These are phyloP conservation scores for Crithidia mellificae DNA, from an alignment of 208 protist species.

Conservation along the genomic window DNA sequence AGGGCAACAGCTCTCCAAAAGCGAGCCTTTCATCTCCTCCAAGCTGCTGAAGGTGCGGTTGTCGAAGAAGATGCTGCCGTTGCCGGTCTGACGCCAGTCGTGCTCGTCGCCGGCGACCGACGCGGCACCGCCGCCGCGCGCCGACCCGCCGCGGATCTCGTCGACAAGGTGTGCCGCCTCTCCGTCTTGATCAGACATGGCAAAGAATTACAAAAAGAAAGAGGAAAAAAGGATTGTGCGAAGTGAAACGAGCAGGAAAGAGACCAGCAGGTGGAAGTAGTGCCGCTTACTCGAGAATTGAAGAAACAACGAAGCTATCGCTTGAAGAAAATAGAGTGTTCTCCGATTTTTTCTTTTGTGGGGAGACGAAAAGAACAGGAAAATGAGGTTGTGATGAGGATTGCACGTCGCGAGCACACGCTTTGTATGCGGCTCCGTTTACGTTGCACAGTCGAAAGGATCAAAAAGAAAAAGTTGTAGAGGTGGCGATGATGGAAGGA, in stretches of 20 bases:
- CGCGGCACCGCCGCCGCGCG: slow-evolving; percentile 6
- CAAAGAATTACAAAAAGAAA: slow-evolving; percentile 11
- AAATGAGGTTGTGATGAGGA: not conserved
- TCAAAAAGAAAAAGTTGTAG: too few species aligned
- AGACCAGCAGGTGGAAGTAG: not conserved
- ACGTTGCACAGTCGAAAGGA: too few species aligned
- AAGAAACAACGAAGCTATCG: too few species aligned
- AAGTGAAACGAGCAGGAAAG: too few species aligned
- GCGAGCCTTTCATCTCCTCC: slow-evolving; percentile 72
- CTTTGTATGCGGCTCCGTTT: too few species aligned
- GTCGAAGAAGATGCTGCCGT: slow-evolving; percentile 62
- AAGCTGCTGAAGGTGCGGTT: slow-evolving; percentile 72
- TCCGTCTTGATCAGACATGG: slow-evolving; percentile 12
- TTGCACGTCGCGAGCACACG: not conserved
- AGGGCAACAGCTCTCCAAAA: slow-evolving; percentile 71
- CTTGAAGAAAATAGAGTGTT: too few species aligned
- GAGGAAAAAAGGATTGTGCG: not conserved
- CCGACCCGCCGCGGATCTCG: slow-evolving; percentile 11
- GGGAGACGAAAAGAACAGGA: not conserved
- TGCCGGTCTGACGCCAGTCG: slow-evolving; percentile 44
- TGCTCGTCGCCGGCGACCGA: slow-evolving; percentile 19
- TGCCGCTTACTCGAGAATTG: not conserved
- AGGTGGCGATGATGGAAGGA: too few species aligned
- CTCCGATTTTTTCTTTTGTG: too few species aligned
- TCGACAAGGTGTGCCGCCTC: slow-evolving; percentile 22